Conservation (phyloP, 768 basidiomycete species). For the Tricholoma matsutake region DNA sequence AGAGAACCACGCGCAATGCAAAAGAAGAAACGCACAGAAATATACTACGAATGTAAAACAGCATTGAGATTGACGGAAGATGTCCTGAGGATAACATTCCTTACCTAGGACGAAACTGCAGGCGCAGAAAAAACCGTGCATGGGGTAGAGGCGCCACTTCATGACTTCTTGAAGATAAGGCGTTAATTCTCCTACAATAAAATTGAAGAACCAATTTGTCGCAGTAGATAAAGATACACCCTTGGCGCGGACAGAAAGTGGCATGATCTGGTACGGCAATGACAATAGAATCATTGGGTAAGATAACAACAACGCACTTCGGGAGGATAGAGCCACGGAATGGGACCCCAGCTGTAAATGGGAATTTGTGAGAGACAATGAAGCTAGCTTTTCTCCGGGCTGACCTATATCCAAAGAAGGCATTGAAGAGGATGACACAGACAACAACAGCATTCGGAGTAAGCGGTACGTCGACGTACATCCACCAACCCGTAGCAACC, state of each 20-base stretch:
- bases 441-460: conserved; percentile 87
- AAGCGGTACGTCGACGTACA: conserved; percentile 82
- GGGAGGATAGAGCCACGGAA: conserved; percentile 88
- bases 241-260: conserved; percentile 84
- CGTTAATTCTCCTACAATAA: conserved; percentile 83
- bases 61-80: not conserved
- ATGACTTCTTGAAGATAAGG: conserved; percentile 86
- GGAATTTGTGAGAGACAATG: not conserved
- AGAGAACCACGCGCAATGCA: conserved; percentile 1
- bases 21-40: conserved; percentile 51
- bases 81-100: conserved; percentile 15
- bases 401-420: conserved; percentile 86
- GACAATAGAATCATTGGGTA: not conserved
- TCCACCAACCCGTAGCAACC: conserved; percentile 85
- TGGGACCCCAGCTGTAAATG: conserved; percentile 69
- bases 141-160: conserved; percentile 88
- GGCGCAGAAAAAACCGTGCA: conserved; percentile 92
- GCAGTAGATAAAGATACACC: conserved; percentile 95
- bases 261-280: conserved; percentile 68
- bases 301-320: conserved; percentile 45
- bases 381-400: not conserved
- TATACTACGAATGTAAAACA: conserved; percentile 47
- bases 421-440: conserved; percentile 91
- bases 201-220: conserved; percentile 88
- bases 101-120: conserved; percentile 80